These are phyloP conservation scores for Phaeosphaeria sp. DNA, from an alignment of 2,329 filamentous ascomycete species.

Conservation along the genomic window DNA sequence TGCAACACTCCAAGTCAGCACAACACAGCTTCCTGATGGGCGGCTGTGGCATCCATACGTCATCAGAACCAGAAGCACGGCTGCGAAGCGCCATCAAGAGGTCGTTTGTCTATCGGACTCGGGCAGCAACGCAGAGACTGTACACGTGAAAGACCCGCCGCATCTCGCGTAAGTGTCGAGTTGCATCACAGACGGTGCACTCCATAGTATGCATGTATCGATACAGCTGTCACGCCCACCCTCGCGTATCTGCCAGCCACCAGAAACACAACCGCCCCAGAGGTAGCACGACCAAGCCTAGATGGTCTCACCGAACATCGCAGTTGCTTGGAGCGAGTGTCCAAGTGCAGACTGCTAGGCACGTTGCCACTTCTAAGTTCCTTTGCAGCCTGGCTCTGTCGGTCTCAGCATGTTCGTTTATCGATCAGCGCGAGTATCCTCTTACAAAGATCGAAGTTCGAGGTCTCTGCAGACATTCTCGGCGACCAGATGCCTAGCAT, in stretches of 20 bases:
- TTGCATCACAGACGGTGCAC: not conserved
- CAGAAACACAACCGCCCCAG: not conserved
- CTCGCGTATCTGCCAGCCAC: not conserved
- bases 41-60: not conserved
- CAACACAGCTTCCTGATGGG: not conserved
- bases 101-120: not conserved
- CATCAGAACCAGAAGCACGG: not conserved
- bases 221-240: not conserved
- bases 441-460: not conserved
- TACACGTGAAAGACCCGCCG: not conserved
- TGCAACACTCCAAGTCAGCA: not conserved
- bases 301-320: not conserved
- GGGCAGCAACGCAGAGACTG: slow-evolving; percentile 2
- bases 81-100: not conserved
- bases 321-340: not conserved
- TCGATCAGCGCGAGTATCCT: not conserved
- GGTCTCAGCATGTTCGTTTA: not conserved
- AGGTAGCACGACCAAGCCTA: not conserved
- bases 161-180: not conserved
- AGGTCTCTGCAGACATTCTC: not conserved
- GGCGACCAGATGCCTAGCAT: not conserved
- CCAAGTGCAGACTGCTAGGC: not conserved
- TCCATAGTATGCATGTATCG: not conserved
- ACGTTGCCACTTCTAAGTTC: not conserved
- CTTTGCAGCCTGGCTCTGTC: not conserved